phyloP scores from a whole-genome alignment of 1,139 yeast genomes.

The Kodamaea anthophila region DNA sequence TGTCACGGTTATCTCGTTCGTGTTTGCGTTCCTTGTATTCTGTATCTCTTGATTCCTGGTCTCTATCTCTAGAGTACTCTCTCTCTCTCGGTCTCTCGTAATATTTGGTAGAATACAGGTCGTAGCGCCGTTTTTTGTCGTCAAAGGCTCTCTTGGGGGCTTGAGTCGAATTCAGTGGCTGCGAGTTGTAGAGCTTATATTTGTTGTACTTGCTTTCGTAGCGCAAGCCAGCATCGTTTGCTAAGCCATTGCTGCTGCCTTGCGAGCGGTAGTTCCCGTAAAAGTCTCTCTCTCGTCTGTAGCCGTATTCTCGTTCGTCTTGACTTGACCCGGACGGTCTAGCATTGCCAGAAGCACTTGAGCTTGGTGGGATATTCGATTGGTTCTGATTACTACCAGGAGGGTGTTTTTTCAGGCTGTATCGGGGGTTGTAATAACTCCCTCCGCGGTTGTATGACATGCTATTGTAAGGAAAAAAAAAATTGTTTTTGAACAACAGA shows the following conservation, averaged over 20 bases:
- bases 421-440: conserved; percentile 14
- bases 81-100: conserved; percentile 3
- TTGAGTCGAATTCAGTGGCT: conserved; percentile 1
- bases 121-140: conserved; percentile 10
- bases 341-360: neutral
- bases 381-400: neutral
- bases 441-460: conserved; percentile 15
- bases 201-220: conserved; percentile 13
- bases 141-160: conserved; percentile 7
- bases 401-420: conserved; percentile 11
- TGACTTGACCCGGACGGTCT: neutral
- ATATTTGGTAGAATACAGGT: conserved; percentile 7
- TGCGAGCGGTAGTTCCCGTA: conserved; percentile 12
- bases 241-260: conserved; percentile 3
- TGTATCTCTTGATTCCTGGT: neutral
- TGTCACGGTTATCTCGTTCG: neutral
- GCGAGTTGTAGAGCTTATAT: conserved; percentile 7
- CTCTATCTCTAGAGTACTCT: conserved; percentile 3
- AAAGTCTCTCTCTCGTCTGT: conserved; percentile 12
- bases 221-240: neutral
- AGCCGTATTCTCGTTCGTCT: conserved; percentile 1
- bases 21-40: neutral
- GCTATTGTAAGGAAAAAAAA: conserved; percentile 3
- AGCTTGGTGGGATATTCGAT: neutral
- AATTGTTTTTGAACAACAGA: too few species aligned